Evolutionary conservation across 116 monocot genomes (phyloP).

Genomic region (Thalassia testudinum): DNA sequence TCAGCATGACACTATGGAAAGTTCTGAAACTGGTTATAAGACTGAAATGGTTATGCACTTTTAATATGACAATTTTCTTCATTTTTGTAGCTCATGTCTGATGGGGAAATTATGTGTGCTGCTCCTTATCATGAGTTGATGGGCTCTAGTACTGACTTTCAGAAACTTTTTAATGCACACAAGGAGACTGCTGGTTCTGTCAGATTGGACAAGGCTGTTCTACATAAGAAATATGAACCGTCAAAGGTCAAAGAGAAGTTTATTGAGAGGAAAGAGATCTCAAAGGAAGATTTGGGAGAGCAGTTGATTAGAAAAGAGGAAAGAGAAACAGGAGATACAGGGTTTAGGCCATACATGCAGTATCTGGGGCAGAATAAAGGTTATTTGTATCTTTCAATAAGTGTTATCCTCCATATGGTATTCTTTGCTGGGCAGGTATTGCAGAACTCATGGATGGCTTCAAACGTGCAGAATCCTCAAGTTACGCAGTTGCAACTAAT

Average conservation of each 20-base stretch:
- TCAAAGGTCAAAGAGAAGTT: conserved; percentile 4
- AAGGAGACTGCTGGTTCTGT: conserved; percentile 37
- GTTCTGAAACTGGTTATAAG: too few relatives aligned
- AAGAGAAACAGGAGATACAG: conserved; percentile 48
- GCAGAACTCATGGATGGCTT: conserved; percentile 89
- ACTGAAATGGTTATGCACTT: too few relatives aligned
- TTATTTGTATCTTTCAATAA: conserved; percentile 28
- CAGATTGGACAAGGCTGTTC: conserved; percentile 11
- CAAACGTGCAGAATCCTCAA: conserved; percentile 63
- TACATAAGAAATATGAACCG: conserved; percentile 7
- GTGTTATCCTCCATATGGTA: conserved; percentile 30
- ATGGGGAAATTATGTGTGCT: conserved; percentile 44
- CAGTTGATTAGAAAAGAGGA: conserved; percentile 89
- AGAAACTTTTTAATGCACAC: conserved; percentile 64
- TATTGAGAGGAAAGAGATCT: conserved; percentile 1
- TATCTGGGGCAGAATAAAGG: conserved; percentile 76
- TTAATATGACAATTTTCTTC: background rate
- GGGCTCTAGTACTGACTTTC: conserved; percentile 46
- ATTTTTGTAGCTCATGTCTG: conserved; percentile 59
- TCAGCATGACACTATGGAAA: too few relatives aligned
- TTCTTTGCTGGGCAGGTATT: conserved; percentile 64
- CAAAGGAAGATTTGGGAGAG: conserved; percentile 9
- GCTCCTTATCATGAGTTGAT: conserved; percentile 51
- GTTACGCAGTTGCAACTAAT: conserved; percentile 47
- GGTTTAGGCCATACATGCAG: conserved; percentile 58